Percentiles rank a stretch among this genome's conserved stretches.
These are phyloP conservation scores for Picea sitchensis DNA, from an alignment of 75 land plant species.

Conservation along the genomic window DNA sequence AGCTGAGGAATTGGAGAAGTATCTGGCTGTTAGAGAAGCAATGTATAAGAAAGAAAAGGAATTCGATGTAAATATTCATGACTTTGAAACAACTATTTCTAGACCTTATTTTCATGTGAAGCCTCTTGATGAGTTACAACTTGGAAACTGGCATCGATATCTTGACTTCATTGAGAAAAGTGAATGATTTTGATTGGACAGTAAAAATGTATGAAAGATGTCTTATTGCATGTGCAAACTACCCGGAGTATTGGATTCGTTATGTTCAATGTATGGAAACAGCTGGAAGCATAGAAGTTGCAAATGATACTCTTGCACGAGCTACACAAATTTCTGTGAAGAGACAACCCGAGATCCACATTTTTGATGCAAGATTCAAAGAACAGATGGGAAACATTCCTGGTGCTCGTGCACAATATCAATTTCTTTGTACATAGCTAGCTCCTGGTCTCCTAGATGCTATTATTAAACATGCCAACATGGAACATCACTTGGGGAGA, in stretches of 20 bases:
- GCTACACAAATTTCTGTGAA: constrained; percentile 70
- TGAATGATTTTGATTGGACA: constrained; percentile 75
- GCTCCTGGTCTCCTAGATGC: constrained; percentile 51
- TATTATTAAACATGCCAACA: constrained; percentile 65
- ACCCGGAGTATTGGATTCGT: constrained; percentile 92
- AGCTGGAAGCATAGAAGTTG: constrained; percentile 70
- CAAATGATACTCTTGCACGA: constrained; percentile 52
- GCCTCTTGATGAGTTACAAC: constrained; percentile 67
- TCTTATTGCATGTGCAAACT: constrained; percentile 87
- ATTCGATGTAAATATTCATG: too few relatives aligned
- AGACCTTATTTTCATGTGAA: constrained; percentile 69
- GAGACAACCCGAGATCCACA: constrained; percentile 61
- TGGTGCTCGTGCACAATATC: constrained; percentile 60
- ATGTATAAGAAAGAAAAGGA: too few relatives aligned
- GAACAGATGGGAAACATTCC: constrained; percentile 60
- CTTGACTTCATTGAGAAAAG: constrained; percentile 78
- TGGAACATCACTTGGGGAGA: constrained; percentile 85
- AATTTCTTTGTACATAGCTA: constrained; percentile 19
- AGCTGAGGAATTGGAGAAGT: too few relatives aligned
- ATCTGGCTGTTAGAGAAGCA: too few relatives aligned
- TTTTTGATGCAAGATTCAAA: constrained; percentile 70
- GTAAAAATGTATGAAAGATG: constrained; percentile 92
- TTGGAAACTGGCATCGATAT: constrained; percentile 88
- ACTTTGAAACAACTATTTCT: too few relatives aligned
- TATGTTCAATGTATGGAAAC: constrained; percentile 70